These are phyloP conservation scores for Favolaschia claudopus DNA, from an alignment of 768 basidiomycete species.

Conservation along the genomic window DNA sequence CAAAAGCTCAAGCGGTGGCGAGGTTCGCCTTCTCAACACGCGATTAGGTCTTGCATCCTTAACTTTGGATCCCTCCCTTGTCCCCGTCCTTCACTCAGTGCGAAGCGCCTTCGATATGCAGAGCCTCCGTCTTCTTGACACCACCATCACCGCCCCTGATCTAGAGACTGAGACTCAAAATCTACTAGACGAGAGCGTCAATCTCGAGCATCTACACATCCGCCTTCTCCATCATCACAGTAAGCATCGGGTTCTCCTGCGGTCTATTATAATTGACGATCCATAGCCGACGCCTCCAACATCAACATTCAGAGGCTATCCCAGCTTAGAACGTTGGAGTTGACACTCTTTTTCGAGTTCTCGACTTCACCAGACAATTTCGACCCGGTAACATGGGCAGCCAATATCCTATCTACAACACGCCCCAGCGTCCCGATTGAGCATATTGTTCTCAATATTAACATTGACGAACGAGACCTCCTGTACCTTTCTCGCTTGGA, in stretches of 20 bases:
- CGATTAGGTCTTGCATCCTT: not conserved
- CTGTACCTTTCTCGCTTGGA: not conserved
- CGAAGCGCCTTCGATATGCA: not conserved
- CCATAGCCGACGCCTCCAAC: conserved; percentile 1
- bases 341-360: conserved; percentile 3
- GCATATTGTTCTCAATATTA: conserved; percentile 12
- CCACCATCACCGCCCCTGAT: not conserved
- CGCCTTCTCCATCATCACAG: conserved; percentile 9
- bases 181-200: conserved; percentile 1
- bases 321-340: conserved; percentile 10
- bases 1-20: not conserved
- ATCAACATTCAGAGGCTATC: conserved; percentile 4
- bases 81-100: conserved; percentile 4
- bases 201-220: not conserved
- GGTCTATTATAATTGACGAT: not conserved
- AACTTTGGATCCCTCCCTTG: not conserved
- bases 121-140: not conserved
- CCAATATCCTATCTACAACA: not conserved
- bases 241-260: not conserved
- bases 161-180: conserved; percentile 3
- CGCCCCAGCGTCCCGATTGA: not conserved
- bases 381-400: conserved; percentile 9
- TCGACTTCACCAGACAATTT: not conserved
- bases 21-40: not conserved
- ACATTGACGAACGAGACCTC: conserved; percentile 14